Base-by-base conservation (phyloP, 345 rosid species). In the Eucalyptus pauciflora region DNA sequence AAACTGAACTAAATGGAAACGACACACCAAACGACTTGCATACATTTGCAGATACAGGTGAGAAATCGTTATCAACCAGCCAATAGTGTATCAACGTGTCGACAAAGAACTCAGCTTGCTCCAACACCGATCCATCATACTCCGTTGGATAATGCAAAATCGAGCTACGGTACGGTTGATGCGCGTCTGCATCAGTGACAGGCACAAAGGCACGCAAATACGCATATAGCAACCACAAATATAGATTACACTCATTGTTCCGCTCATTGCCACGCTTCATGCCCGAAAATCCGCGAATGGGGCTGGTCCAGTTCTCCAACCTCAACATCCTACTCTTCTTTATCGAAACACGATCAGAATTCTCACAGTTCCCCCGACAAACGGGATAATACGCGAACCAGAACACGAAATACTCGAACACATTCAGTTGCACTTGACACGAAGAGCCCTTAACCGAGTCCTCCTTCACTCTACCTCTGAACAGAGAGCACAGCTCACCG, bases 321-420 rank as follows among this genome's bases (percentile, higher is more conserved):
- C 89, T 94, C 91, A 91, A 95, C 88, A 76, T 94, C 31, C 89
- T 94, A 50, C 89, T 92, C 92, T 93, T 93, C 85, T 94, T 96
- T 1, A 87, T 56, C 2, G 96, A 88, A 86, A 64, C 88, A 52
- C 64, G 86, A 41, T 90, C 92, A 1, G 90, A 91, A 86, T 86
- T 95, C 83, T 97, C 98, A 13, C 87, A 85, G 89, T 94, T 95
- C 33, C 94, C 96, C 94, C 94, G 95, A 88, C 95, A 94, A 85
- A 95, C 92, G 5, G 99, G 99, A 90, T 96, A 96, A 91, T 97
- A 97, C 60, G 98, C 96, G 92, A 96, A 94, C 99, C 99, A 96
- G 91, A 96, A 97, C 95, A 97, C 89, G 92, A 91, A 97, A 89
- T 97, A 97, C 91, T 97, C 97, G 15, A 97, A 95, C 87, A 97